These are phyloP conservation scores for Wickerhamomyces chambardii DNA, from an alignment of 805 yeast genomes.

Conservation along the genomic window DNA sequence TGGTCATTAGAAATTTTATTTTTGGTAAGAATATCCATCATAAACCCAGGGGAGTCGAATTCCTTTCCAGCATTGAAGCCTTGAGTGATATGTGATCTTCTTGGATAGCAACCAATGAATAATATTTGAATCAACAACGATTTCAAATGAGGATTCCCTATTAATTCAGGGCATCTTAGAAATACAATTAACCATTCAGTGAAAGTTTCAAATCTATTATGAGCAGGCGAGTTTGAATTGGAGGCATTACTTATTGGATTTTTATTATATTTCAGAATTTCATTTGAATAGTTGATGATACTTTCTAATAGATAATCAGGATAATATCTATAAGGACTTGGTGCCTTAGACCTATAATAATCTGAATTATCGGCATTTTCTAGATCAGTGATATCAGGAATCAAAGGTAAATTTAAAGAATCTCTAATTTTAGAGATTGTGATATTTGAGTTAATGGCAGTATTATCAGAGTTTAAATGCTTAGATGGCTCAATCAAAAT, in stretches of 20 bases:
- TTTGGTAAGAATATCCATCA: slow-evolving; percentile 55
- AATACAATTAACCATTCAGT: slow-evolving; percentile 68
- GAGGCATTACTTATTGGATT: slow-evolving; percentile 45
- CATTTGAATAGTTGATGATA: slow-evolving; percentile 60
- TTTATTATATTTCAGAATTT: slow-evolving; percentile 43
- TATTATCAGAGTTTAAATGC: slow-evolving; percentile 35
- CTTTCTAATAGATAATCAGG: slow-evolving; percentile 89
- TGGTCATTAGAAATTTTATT: slow-evolving; percentile 56
- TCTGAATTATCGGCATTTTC: slow-evolving; percentile 73
- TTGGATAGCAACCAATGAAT: slow-evolving; percentile 61
- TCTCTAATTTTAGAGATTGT: slow-evolving; percentile 1
- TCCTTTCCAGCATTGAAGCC: slow-evolving; percentile 9
- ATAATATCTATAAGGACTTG: slow-evolving; percentile 67
- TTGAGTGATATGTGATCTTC: slow-evolving; percentile 14
- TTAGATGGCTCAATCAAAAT: slow-evolving; percentile 59
- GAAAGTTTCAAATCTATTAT: slow-evolving; percentile 42
- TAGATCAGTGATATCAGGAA: slow-evolving; percentile 49
- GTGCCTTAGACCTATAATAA: slow-evolving; percentile 53
- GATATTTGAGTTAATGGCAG: neutral
- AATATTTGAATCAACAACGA: slow-evolving; percentile 75
- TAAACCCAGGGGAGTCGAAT: slow-evolving; percentile 62
- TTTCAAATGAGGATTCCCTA: slow-evolving; percentile 92
- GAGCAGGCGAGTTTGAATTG: no score
- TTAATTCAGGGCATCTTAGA: slow-evolving; percentile 73
- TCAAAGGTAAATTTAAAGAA: slow-evolving; percentile 44